phyloP scores from a whole-genome alignment of 176 grass and related monocot species.

The Guadua angustifolia region DNA sequence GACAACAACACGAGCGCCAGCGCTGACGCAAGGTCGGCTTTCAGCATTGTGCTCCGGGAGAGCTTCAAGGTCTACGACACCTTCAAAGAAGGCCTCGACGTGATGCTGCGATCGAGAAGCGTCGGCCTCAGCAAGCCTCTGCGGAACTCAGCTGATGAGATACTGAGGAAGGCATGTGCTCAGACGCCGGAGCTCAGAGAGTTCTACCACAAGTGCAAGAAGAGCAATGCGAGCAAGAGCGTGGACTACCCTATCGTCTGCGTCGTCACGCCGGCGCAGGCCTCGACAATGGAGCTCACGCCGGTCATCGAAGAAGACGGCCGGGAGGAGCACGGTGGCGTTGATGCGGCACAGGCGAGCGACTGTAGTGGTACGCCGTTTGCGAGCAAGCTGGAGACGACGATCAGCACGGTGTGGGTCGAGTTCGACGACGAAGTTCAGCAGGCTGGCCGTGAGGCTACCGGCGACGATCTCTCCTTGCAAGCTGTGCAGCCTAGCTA shows the following conservation, averaged over 20 bases:
- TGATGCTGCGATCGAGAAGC: constrained; percentile 32
- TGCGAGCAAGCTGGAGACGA: constrained; percentile 69
- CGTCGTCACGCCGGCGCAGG: constrained; percentile 60
- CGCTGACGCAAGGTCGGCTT: constrained; percentile 54
- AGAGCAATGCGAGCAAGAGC: constrained; percentile 51
- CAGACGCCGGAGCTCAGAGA: constrained; percentile 74
- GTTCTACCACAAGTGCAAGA: constrained; percentile 91
- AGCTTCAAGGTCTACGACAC: constrained; percentile 85
- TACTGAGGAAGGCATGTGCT: constrained; percentile 68
- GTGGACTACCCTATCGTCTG: constrained; percentile 84
- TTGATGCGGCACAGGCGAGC: not conserved
- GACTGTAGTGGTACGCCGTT: constrained; percentile 2
- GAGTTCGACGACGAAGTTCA: constrained; percentile 62
- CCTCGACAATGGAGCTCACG: constrained; percentile 48
- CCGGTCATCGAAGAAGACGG: not conserved
- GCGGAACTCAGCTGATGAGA: constrained; percentile 46
- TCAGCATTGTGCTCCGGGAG: constrained; percentile 83
- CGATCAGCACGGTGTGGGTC: constrained; percentile 91
- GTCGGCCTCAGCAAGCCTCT: constrained; percentile 42
- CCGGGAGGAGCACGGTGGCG: not conserved
- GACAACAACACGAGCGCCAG: constrained; percentile 58
- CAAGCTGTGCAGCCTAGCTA: constrained; percentile 35
- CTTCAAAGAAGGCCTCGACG: constrained; percentile 63
- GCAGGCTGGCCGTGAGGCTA: constrained; percentile 6
- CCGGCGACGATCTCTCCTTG: not conserved